phyloP scores from a whole-genome alignment of 129 eudicot genomes.

The Flaveria sonorensis region DNA sequence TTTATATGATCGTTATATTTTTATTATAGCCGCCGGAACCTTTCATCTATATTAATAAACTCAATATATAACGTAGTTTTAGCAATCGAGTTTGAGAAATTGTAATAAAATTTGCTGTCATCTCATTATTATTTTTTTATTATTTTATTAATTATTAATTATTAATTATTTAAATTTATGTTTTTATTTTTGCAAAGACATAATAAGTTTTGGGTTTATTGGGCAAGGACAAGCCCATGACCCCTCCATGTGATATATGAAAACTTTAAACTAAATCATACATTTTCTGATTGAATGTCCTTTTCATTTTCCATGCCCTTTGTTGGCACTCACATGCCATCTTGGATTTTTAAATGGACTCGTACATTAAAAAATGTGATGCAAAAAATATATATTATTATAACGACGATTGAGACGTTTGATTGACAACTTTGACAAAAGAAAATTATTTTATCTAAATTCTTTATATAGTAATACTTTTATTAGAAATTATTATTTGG shows the following conservation, averaged over 20 bases:
- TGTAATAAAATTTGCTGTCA: too few relatives aligned
- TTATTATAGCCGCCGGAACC: too few relatives aligned
- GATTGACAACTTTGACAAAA: slow-evolving; percentile 22
- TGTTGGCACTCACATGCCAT: slow-evolving; percentile 46
- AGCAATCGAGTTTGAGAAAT: too few relatives aligned
- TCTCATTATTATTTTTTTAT: too few relatives aligned
- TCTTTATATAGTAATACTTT: background rate
- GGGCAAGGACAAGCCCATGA: slow-evolving; percentile 31
- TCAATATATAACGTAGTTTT: too few relatives aligned
- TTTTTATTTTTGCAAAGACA: background rate
- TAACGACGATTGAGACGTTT: slow-evolving; percentile 24
- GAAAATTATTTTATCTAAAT: background rate
- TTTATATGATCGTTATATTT: too few relatives aligned
- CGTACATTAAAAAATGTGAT: slow-evolving; percentile 19
- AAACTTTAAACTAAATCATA: slow-evolving; percentile 44
- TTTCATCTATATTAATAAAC: too few relatives aligned
- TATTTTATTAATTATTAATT: too few relatives aligned
- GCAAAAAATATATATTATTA: background rate
- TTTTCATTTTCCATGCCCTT: slow-evolving; percentile 43
- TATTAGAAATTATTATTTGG: background rate
- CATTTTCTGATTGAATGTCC: slow-evolving; percentile 44
- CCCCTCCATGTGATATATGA: slow-evolving; percentile 49
- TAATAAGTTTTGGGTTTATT: background rate
- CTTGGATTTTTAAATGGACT: slow-evolving; percentile 27
- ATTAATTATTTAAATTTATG: background rate